Evolutionary conservation across 352 stramenopile species (phyloP), one percentile per base, ranked within the genome.

Genomic region (Phytophthora citrophthora): DNA sequence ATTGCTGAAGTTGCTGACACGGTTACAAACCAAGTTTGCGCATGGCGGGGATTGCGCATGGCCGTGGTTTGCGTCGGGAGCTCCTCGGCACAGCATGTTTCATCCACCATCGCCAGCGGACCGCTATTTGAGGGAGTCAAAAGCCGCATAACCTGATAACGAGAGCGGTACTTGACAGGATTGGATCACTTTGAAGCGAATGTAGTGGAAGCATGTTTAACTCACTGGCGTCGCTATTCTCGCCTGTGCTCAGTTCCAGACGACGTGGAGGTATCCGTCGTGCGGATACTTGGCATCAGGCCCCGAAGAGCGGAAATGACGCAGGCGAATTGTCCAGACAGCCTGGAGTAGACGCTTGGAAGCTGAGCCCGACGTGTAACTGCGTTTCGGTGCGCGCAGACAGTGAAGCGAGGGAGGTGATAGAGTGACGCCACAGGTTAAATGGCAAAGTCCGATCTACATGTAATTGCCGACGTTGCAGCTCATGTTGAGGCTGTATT

Each of bases 311-410:
- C 24, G 23, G 16, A 38, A 16, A 24, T 63, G 54, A 63, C 54
- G 44, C 54, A 40, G 47, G 46, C 56, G 38, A 50, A 45, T 29
- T 11, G 47, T 29, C n/a, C 26, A 49, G 24, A 13, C 20, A 27
- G 23, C 13, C 36, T 63, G 16, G 29, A 40, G 23, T 29, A 32
- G 10, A 4, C 12, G 9, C 16, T 20, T 12, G 13, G 9, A 18
- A 18, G 11, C 29, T 12, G 29, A 54, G 26, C 40, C 59, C 50
- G 26, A 62, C 51, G 51, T 67, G 59, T 56, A 67, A 67, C 59
- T 52, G 38, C 43, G 18, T 67, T 67, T 67, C 50, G 44, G 50
- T 64, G 51, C 9, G 29, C 7, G 9, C 29, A 34, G 29, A 8
- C 29, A 34, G 29, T 34, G 29, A 13, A 34, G 8, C 29, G 29